Base-by-base conservation (phyloP, 2,329 filamentous ascomycete genomes). In the Peltaster fructicola region DNA sequence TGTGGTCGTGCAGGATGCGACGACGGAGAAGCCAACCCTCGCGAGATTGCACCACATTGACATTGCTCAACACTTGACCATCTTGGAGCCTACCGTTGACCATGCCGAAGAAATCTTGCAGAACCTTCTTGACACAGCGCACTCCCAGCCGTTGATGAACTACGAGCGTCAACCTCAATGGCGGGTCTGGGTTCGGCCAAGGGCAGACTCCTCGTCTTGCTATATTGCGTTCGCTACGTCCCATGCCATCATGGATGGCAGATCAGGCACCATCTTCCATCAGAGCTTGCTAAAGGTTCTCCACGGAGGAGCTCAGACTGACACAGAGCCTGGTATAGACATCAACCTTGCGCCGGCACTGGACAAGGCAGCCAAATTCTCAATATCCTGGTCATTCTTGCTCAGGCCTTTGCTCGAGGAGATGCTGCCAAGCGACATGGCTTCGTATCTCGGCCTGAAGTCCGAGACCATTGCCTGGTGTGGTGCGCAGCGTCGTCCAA, bases 331-430 rank as follows among this genome's bases (percentile, higher is more conserved):
- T 3, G 23, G 25, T 4, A 24, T 42, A 10, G 7, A 27, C 2
- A 8, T 22, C 18, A 41, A 12, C 23, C 36, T 59, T 3, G 40
- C 45, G 3, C 36, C 40, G 1, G 46, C 56, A 1, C 48, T 58
- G 10, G 54, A 60, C 24, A 45, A 42, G 4, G 39, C 45, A 3
- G 41, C 42, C 9, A 37, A 44, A 5, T 44, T 61, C 1, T 43
- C 49, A 2, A 54, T 62, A 15, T 56, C 55, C 1, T 59, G 51
- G 54, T 36, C 34, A 0, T 62, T 48, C 27, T 47, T 62, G 4
- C 46, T 61, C 1, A 34, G 31, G 3, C 52, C 56, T 0, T 31
- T 57, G 5, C 22, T 57, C 5, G 45, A 40, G 8, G 37, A 42
- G 6, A 36, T 4, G 25, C 37, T n/a, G 6, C 22, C 3, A 15